Evolutionary conservation across 176 grass and related monocot genomes (phyloP).

Genomic region (Bothriochloa decipiens): DNA sequence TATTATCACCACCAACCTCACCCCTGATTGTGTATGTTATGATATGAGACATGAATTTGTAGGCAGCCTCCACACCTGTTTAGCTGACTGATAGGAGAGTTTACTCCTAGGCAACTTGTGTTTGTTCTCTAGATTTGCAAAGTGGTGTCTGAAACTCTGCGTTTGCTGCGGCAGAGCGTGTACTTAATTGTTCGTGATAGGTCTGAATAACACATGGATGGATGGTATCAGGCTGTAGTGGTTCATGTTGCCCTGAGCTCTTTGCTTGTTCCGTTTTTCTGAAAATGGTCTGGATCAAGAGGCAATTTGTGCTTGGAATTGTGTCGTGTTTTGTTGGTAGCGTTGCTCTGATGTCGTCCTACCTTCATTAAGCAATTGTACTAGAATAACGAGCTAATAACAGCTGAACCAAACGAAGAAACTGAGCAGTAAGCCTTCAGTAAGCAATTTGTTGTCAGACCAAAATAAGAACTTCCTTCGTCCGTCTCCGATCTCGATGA

Average conservation of each 20-base stretch:
- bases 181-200: conserved; percentile 28
- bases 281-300: neutral
- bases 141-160: conserved; percentile 43
- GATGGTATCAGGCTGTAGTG: conserved; percentile 22
- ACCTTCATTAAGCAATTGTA: too few species aligned
- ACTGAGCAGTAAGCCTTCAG: too few species aligned
- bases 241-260: neutral
- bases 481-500: too few species aligned
- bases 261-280: neutral
- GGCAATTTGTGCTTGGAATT: neutral
- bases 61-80: conserved; percentile 41
- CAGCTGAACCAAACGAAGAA: too few species aligned
- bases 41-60: conserved; percentile 27
- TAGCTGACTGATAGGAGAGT: conserved; percentile 50
- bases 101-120: conserved; percentile 35
- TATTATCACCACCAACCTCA: conserved; percentile 21
- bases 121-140: conserved; percentile 38
- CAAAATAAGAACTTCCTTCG: too few species aligned
- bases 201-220: conserved; percentile 42
- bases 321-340: too few species aligned
- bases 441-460: too few species aligned
- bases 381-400: too few species aligned
- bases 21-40: conserved; percentile 43
- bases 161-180: conserved; percentile 43
- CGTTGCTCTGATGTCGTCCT: too few species aligned